phyloP scores from a whole-genome alignment of 768 basidiomycete genomes.

The Lepiota subincarnata region DNA sequence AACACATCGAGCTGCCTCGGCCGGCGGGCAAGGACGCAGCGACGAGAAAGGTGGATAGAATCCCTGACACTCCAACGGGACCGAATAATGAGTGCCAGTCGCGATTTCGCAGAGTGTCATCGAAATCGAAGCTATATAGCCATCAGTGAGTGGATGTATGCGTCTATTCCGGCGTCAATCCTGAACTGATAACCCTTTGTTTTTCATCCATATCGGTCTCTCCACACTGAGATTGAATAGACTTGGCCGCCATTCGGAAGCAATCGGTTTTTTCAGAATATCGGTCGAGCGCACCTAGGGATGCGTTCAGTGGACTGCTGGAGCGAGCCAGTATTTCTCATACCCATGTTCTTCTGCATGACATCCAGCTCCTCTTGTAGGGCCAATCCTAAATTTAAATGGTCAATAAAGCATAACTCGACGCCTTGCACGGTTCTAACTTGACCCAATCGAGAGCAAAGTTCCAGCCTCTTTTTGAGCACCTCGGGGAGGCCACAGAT shows the following conservation, averaged over 20 bases:
- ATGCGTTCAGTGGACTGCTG: background rate
- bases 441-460: no score
- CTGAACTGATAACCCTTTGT: conserved; percentile 55
- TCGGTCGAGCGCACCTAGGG: conserved; percentile 32
- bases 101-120: conserved; percentile 81
- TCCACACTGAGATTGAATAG: conserved; percentile 47
- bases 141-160: conserved; percentile 2
- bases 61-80: conserved; percentile 60
- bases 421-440: background rate
- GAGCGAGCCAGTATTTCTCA: background rate
- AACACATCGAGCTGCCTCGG: conserved; percentile 34
- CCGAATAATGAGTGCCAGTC: conserved; percentile 63
- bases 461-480: background rate
- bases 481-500: conserved; percentile 5
- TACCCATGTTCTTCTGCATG: background rate
- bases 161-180: background rate
- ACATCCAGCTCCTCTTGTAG: conserved; percentile 2
- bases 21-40: conserved; percentile 16
- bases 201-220: conserved; percentile 54
- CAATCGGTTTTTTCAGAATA: conserved; percentile 52
- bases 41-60: conserved; percentile 23
- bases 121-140: conserved; percentile 56
- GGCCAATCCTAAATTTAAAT: background rate
- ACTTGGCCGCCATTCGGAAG: conserved; percentile 46
- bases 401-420: background rate